These are phyloP conservation scores for Mycena amicta DNA, from an alignment of 768 basidiomycete genomes.

Conservation along the genomic window DNA sequence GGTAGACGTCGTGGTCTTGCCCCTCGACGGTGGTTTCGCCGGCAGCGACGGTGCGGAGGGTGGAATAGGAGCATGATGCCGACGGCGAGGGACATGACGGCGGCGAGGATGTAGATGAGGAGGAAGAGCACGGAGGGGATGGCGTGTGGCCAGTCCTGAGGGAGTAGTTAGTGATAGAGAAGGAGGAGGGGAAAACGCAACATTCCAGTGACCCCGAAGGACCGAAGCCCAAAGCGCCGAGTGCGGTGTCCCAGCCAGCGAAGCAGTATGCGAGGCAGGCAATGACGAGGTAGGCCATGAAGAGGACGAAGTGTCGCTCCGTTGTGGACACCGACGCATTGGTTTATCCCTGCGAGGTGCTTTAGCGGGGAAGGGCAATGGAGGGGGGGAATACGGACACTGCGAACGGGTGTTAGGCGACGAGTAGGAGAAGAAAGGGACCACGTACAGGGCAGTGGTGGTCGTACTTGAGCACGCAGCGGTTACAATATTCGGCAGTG, in stretches of 20 bases:
- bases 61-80: constrained; percentile 75
- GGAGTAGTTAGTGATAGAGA: not conserved
- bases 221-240: constrained; percentile 58
- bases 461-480: constrained; percentile 87
- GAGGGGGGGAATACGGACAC: constrained; percentile 3
- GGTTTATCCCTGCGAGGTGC: constrained; percentile 78
- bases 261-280: constrained; percentile 57
- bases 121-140: constrained; percentile 74
- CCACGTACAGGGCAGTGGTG: constrained; percentile 88
- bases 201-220: constrained; percentile 32
- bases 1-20: constrained; percentile 84
- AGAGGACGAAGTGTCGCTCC: constrained; percentile 95
- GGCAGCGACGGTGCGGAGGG: constrained; percentile 62
- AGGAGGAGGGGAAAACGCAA: constrained; percentile 27
- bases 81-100: constrained; percentile 76
- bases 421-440: constrained; percentile 3
- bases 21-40: constrained; percentile 91
- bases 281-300: constrained; percentile 87
- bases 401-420: constrained; percentile 1
- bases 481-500: constrained; percentile 92
- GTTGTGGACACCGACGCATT: constrained; percentile 95
- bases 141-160: constrained; percentile 54
- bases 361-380: constrained; percentile 6
- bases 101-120: constrained; percentile 73
- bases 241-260: constrained; percentile 63